Percentiles rank a stretch among this genome's conserved stretches.
Conservation (phyloP, 2,329 filamentous ascomycete genomes). For the Pseudopyrenochaeta lycopersici region DNA sequence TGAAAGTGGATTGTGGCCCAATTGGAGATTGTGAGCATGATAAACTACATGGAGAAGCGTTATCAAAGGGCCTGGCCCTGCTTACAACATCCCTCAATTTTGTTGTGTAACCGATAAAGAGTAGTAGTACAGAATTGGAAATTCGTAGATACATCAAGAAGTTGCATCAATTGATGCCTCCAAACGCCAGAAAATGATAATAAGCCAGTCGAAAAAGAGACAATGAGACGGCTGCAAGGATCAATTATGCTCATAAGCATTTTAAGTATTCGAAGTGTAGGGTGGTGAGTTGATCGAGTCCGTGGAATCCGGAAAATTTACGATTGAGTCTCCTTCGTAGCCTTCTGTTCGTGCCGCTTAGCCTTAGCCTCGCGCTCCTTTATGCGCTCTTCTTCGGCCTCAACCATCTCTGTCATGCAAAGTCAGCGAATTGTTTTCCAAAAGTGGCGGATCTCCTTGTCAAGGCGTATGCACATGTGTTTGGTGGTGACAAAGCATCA, state of each 20-base stretch:
- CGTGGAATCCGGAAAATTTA: not conserved
- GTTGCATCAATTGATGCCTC: slow-evolving; percentile 5
- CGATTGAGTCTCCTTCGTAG: slow-evolving; percentile 23
- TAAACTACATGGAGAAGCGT: not conserved
- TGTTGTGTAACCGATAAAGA: slow-evolving; percentile 8
- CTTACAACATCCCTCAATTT: slow-evolving; percentile 9
- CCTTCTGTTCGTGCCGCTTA: slow-evolving; percentile 25
- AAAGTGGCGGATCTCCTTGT: not conserved
- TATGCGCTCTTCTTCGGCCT: slow-evolving; percentile 73
- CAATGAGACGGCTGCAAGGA: not conserved
- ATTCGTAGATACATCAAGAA: slow-evolving; percentile 1
- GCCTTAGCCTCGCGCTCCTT: slow-evolving; percentile 57
- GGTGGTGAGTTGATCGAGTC: not conserved
- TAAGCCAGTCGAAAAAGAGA: not conserved
- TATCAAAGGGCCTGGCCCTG: not conserved
- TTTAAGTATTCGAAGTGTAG: slow-evolving; percentile 10
- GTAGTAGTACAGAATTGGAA: slow-evolving; percentile 24
- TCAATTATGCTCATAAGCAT: not conserved
- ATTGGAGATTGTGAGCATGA: not conserved
- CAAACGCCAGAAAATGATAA: slow-evolving; percentile 28
- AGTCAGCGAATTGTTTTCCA: slow-evolving; percentile 21
- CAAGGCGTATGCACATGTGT: not conserved
- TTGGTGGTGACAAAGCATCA: slow-evolving; percentile 20
- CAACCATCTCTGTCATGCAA: slow-evolving; percentile 75
- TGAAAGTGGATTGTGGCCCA: too few relatives aligned